phyloP scores from a whole-genome alignment of 2,329 filamentous ascomycete species.

The Pseudogymnoascus sp. region DNA sequence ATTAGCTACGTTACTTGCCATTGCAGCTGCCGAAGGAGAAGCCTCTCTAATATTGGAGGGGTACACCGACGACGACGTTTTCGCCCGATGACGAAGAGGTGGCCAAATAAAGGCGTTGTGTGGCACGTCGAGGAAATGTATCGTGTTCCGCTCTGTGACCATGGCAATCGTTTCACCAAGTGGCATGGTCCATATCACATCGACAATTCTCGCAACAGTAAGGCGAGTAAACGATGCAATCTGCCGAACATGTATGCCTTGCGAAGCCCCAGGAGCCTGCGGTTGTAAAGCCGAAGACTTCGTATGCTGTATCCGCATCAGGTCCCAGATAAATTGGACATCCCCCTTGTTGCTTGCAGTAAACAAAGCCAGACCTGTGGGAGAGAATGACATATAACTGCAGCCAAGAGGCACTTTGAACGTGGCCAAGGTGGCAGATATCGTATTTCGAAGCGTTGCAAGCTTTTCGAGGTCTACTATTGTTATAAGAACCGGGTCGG shows the following conservation, averaged over 20 bases:
- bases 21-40: conserved; percentile 36
- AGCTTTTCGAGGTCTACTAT: conserved; percentile 64
- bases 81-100: conserved; percentile 48
- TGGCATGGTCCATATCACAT: conserved; percentile 79
- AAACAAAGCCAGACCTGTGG: conserved; percentile 65
- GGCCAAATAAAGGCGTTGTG: conserved; percentile 81
- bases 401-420: conserved; percentile 68
- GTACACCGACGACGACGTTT: conserved; percentile 21
- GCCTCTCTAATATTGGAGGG: conserved; percentile 28
- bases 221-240: conserved; percentile 84
- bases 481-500: conserved; percentile 68
- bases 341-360: conserved; percentile 81
- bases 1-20: conserved; percentile 28
- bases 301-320: conserved; percentile 59
- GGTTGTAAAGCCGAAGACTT: conserved; percentile 54
- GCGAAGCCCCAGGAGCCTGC: conserved; percentile 21
- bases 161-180: conserved; percentile 78
- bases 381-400: conserved; percentile 73
- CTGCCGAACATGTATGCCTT: conserved; percentile 64
- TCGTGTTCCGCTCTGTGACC: conserved; percentile 89
- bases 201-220: conserved; percentile 84
- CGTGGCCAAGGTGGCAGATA: conserved; percentile 53
- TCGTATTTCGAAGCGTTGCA: conserved; percentile 39
- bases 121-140: conserved; percentile 86
- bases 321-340: conserved; percentile 73